phyloP scores from a whole-genome alignment of 2,329 filamentous ascomycete genomes.

The Exophiala alcalophila region DNA sequence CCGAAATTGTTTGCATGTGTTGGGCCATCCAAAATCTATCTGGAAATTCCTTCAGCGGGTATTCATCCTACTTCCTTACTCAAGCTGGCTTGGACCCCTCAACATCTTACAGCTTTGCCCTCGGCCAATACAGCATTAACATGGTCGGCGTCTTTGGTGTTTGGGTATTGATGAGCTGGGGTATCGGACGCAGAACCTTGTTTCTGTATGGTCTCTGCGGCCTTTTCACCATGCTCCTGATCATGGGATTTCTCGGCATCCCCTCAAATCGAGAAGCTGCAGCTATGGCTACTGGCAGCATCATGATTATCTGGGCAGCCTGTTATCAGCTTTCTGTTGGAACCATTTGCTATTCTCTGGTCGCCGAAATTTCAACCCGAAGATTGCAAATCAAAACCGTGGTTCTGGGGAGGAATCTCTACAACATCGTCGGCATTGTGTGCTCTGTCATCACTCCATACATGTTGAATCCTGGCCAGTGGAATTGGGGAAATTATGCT shows the following conservation, averaged over 20 bases:
- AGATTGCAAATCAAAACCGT: slow-evolving; percentile 87
- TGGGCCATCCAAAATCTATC: slow-evolving; percentile 65
- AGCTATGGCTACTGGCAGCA: slow-evolving; percentile 74
- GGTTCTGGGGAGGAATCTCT: slow-evolving; percentile 75
- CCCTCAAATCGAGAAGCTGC: slow-evolving; percentile 58
- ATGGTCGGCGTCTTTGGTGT: slow-evolving; percentile 47
- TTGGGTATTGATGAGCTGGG: slow-evolving; percentile 64
- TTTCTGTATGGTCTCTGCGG: slow-evolving; percentile 73
- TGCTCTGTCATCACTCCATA: slow-evolving; percentile 80
- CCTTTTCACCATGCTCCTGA: slow-evolving; percentile 71
- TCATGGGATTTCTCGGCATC: slow-evolving; percentile 79
- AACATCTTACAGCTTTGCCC: slow-evolving; percentile 39
- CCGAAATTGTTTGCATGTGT: slow-evolving; percentile 66
- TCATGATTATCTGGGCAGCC: slow-evolving; percentile 80
- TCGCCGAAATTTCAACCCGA: slow-evolving; percentile 77
- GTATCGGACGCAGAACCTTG: slow-evolving; percentile 70
- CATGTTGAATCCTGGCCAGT: slow-evolving; percentile 71
- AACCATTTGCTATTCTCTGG: slow-evolving; percentile 84
- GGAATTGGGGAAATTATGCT: slow-evolving; percentile 82
- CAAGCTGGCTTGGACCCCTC: slow-evolving; percentile 37
- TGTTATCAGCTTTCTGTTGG: slow-evolving; percentile 84
- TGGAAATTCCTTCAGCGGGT: slow-evolving; percentile 64
- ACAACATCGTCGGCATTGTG: slow-evolving; percentile 77
- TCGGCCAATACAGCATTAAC: slow-evolving; percentile 50
- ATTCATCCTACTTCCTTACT: slow-evolving; percentile 57